Percentiles rank a stretch among this genome's conserved stretches.
Conservation (phyloP, 75 land plant genomes). For the Chamaecyparis obtusa region DNA sequence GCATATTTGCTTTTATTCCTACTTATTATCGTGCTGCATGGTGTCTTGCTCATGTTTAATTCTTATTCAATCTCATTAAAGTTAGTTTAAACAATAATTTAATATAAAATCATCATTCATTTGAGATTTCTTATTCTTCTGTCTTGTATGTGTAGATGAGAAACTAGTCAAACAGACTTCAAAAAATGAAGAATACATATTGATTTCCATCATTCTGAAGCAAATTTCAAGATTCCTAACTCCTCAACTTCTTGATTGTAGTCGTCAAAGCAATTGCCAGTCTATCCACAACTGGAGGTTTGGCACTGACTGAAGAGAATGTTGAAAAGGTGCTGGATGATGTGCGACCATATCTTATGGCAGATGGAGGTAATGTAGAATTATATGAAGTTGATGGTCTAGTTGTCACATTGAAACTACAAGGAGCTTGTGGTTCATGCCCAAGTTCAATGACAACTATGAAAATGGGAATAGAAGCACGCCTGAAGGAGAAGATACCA, state of each 20-base stretch:
- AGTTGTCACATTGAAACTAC: constrained; percentile 84
- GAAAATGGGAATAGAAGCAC: constrained; percentile 90
- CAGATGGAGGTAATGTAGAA: constrained; percentile 97
- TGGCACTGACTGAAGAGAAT: constrained; percentile 83
- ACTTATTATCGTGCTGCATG: not conserved
- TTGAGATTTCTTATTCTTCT: not conserved
- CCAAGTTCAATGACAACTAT: constrained; percentile 98
- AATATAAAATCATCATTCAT: not conserved
- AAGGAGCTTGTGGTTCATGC: constrained; percentile 99
- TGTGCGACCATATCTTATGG: constrained; percentile 90
- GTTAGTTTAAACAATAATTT: not conserved
- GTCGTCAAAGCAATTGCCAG: constrained; percentile 11
- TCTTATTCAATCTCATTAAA: not conserved
- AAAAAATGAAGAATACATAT: not conserved
- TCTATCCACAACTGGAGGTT: constrained; percentile 6
- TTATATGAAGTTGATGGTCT: constrained; percentile 94
- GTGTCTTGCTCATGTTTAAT: not conserved
- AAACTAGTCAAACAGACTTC: not conserved
- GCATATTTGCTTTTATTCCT: not conserved
- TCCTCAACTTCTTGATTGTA: not conserved
- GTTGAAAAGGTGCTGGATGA: constrained; percentile 91
- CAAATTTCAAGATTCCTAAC: not conserved
- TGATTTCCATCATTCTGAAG: not conserved
- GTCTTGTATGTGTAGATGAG: not conserved
- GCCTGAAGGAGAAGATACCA: constrained; percentile 86